Percentiles rank a stretch among this genome's conserved stretches.
Evolutionary conservation across 2,329 filamentous ascomycete species (phyloP).

Genomic region (Fusarium chuoi): DNA sequence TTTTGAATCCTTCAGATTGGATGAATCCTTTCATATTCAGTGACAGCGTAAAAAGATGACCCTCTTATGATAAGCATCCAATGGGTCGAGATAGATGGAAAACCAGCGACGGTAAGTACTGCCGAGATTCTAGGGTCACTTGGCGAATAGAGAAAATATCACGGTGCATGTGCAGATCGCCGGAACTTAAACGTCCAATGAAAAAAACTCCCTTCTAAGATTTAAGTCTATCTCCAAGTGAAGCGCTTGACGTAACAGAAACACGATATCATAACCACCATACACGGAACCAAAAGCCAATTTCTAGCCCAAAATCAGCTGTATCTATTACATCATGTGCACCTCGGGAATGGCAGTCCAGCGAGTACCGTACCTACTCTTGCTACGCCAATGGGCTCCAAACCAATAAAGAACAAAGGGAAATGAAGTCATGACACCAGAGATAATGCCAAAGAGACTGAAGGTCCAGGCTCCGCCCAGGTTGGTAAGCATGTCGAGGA

Average conservation of each 20-base stretch:
- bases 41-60: background rate
- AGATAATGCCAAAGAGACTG: conserved; percentile 1
- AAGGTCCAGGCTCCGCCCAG: background rate
- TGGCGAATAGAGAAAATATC: too few relatives aligned
- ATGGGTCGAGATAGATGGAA: too few relatives aligned
- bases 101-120: background rate
- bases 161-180: background rate
- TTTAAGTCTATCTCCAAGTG: background rate
- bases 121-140: background rate
- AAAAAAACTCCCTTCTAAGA: rapidly evolving
- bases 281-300: rapidly evolving
- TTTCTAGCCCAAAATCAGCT: too few relatives aligned
- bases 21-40: background rate
- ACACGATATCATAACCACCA: background rate
- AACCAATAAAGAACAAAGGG: conserved; percentile 1
- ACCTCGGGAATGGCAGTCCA: background rate
- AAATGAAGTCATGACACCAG: background rate
- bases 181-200: background rate
- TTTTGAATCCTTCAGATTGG: background rate
- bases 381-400: background rate
- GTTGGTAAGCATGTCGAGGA: background rate
- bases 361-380: background rate
- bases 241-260: background rate
- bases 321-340: background rate
- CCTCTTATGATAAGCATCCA: background rate